Evolutionary conservation across 257 asterid species (phyloP), one percentile per base, ranked within the genome.

Genomic region (Penstemon eatonii): DNA sequence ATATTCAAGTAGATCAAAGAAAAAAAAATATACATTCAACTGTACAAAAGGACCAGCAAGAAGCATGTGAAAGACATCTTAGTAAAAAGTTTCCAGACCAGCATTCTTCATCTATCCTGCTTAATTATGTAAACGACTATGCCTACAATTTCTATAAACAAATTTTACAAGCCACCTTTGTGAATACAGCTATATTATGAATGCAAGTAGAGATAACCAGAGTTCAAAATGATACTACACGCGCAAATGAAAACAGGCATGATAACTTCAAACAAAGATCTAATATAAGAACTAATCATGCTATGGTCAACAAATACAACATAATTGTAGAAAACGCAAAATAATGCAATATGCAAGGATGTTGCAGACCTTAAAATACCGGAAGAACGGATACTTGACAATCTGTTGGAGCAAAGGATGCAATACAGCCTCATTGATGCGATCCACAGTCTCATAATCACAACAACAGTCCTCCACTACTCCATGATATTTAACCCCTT

Each of bases 381-480:
- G 82, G 73, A 85, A 88, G 71, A 88, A 85, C 1, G 92, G 87
- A 54, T 75, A 75, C 65, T 76, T 72, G 47, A 84, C 90, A 50
- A 85, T 59, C 67, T 84, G 76, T 73, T 84, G 85, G 41, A 88
- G 84, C 76, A 80, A 65, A 0, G 90, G 87, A 74, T 80, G 65
- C 81, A 88, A 68, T 66, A 71, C 82, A 59, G 39, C 85, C 47
- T 25, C 73, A 70, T 83, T 83, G 66, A 87, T 66, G 51, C 75
- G 78, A 79, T 82, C 82, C 45, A 85, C 90, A 0, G 84, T 73
- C 60, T 66, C 66, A 39, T 83, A 82, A 72, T 82, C 92, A 65
- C 92, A 85, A 46, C 92, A 82, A 62, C 87, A 83, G 41, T 80
- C 88, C 80, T 88, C 85, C 78, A 85, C 86, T 11, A 85, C 46